These are phyloP conservation scores for Pseudocercospora vitis DNA, from an alignment of 2,329 filamentous ascomycete genomes.

Conservation along the genomic window DNA sequence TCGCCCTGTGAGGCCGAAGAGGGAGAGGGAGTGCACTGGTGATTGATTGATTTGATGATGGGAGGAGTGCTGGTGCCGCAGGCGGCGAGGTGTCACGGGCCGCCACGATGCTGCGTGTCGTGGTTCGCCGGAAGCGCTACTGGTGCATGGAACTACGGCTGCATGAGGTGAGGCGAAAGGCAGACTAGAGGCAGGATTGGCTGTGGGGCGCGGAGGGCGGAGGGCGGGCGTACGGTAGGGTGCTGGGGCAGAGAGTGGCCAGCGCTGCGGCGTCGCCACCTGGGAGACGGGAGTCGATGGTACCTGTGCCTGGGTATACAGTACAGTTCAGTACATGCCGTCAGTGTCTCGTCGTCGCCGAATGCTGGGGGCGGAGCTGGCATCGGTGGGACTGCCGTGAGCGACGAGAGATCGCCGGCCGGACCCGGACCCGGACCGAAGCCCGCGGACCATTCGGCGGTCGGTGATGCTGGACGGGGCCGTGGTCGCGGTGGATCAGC, in stretches of 20 bases:
- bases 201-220: not conserved
- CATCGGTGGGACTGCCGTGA: too few relatives aligned
- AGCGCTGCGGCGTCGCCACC: too few relatives aligned
- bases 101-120: not conserved
- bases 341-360: too few relatives aligned
- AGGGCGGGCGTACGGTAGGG: too few relatives aligned
- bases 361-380: too few relatives aligned
- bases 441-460: not conserved
- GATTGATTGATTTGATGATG: not conserved
- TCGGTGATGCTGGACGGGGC: not conserved
- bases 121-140: not conserved
- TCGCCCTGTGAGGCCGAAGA: not conserved
- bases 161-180: too few relatives aligned
- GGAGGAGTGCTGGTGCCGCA: not conserved
- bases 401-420: not conserved
- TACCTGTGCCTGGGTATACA: too few relatives aligned
- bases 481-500: not conserved
- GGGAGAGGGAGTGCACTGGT: not conserved
- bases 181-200: too few relatives aligned
- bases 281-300: too few relatives aligned
- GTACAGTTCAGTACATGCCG: too few relatives aligned
- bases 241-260: too few relatives aligned
- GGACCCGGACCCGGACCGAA: not conserved
- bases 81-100: not conserved
- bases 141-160: not conserved